A percentile compares a stretch with the other conserved stretches of the same genome.
These are phyloP conservation scores for Claviceps sp. DNA, from an alignment of 2,329 filamentous ascomycete species.

Conservation along the genomic window DNA sequence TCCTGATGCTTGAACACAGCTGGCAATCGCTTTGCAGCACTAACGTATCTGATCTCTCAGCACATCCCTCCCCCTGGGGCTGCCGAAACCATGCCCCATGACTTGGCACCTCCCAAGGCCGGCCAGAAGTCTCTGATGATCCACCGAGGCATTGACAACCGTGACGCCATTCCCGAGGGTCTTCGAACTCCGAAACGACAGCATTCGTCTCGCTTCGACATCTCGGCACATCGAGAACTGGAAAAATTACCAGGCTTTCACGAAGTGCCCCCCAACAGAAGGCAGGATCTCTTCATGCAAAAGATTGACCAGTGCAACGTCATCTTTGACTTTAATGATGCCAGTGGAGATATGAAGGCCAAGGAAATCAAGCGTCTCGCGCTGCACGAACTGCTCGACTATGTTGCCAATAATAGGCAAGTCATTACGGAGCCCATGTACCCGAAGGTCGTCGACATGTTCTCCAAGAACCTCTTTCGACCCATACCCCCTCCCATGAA, in stretches of 20 bases:
- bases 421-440: conserved; percentile 99
- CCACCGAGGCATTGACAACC: conserved; percentile 76
- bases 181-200: conserved; percentile 91
- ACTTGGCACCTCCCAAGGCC: conserved; percentile 85
- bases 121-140: conserved; percentile 80
- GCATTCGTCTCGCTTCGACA: conserved; percentile 94
- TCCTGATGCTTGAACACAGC: background rate
- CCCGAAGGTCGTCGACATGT: conserved; percentile 96
- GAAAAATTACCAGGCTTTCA: conserved; percentile 97
- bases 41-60: conserved; percentile 20
- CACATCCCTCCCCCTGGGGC: conserved; percentile 87
- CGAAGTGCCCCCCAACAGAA: conserved; percentile 85
- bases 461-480: conserved; percentile 94
- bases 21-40: background rate
- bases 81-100: conserved; percentile 94
- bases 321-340: conserved; percentile 99
- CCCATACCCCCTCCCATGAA: conserved; percentile 96
- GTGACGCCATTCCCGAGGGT: conserved; percentile 82
- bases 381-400: conserved; percentile 89
- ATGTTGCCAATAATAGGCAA: conserved; percentile 95
- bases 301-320: conserved; percentile 99
- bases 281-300: conserved; percentile 97
- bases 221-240: conserved; percentile 89
- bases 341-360: conserved; percentile 96
- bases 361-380: conserved; percentile 98